phyloP scores from a whole-genome alignment of 164 flowering plant species.

The Annona squamosa region DNA sequence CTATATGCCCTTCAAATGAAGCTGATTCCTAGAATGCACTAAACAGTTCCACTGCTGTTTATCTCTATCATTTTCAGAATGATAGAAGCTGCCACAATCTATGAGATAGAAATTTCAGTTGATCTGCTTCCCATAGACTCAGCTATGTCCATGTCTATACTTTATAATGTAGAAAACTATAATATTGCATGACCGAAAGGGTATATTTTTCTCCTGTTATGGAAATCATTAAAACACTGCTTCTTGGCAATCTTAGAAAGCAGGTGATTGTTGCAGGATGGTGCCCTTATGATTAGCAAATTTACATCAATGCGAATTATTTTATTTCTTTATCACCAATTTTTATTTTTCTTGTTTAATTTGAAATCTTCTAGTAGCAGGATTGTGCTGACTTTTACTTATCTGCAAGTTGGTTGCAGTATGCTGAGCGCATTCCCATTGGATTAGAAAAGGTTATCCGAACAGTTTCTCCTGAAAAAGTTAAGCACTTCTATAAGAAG shows the following conservation, averaged over 20 bases:
- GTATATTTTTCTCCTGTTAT: not conserved
- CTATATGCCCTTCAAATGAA: too few relatives aligned
- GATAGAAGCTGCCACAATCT: not conserved
- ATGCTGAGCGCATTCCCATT: constrained; percentile 91
- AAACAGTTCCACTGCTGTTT: too few relatives aligned
- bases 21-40: too few relatives aligned
- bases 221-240: not conserved
- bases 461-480: constrained; percentile 65
- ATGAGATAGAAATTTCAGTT: not conserved
- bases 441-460: constrained; percentile 87
- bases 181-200: not conserved
- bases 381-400: not conserved
- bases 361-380: not conserved
- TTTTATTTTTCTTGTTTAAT: not conserved
- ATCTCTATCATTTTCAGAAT: too few relatives aligned
- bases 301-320: not conserved
- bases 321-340: not conserved
- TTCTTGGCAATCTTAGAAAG: not conserved
- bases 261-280: not conserved
- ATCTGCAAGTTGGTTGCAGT: constrained; percentile 44
- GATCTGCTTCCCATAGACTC: not conserved
- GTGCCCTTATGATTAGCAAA: not conserved
- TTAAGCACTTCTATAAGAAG: constrained; percentile 65
- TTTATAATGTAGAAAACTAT: too few relatives aligned
- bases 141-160: not conserved